These are phyloP conservation scores for Arachnomyces sp. DNA, from an alignment of 2,329 filamentous ascomycete genomes.

Conservation along the genomic window DNA sequence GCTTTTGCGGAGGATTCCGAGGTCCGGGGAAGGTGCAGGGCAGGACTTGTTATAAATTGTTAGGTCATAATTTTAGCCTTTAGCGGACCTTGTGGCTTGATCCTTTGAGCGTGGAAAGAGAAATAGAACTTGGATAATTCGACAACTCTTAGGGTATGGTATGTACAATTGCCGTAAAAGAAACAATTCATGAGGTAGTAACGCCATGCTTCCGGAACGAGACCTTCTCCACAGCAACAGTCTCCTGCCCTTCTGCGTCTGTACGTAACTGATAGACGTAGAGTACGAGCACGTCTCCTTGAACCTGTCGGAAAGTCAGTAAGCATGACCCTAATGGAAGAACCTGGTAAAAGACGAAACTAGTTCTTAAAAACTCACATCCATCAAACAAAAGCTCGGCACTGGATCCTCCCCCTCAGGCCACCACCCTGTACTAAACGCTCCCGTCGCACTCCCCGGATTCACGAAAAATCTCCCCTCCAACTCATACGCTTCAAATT, in stretches of 20 bases:
- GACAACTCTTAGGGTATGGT: conserved; percentile 14
- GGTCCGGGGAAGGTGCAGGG: background rate
- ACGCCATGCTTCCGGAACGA: conserved; percentile 72
- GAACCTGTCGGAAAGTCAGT: conserved; percentile 52
- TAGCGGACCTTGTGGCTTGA: too few relatives aligned
- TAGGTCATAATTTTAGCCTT: too few relatives aligned
- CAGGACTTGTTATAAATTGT: too few relatives aligned
- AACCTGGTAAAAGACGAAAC: background rate
- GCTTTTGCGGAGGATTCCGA: background rate
- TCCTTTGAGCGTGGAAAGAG: background rate
- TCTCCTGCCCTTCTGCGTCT: conserved; percentile 67
- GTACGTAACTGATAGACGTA: conserved; percentile 87
- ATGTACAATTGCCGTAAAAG: conserved; percentile 21
- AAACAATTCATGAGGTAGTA: conserved; percentile 38
- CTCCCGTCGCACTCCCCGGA: conserved; percentile 59
- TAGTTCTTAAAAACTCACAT: conserved; percentile 54
- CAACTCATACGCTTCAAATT: conserved; percentile 63
- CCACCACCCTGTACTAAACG: conserved; percentile 54
- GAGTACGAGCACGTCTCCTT: conserved; percentile 89
- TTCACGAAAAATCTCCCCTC: conserved; percentile 66
- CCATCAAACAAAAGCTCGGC: conserved; percentile 95
- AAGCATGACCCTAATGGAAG: conserved; percentile 1
- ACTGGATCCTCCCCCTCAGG: conserved; percentile 59
- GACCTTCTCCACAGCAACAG: conserved; percentile 76
- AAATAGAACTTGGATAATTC: background rate